Conservation (phyloP, 164 flowering plant genomes). For the Piper longum region DNA sequence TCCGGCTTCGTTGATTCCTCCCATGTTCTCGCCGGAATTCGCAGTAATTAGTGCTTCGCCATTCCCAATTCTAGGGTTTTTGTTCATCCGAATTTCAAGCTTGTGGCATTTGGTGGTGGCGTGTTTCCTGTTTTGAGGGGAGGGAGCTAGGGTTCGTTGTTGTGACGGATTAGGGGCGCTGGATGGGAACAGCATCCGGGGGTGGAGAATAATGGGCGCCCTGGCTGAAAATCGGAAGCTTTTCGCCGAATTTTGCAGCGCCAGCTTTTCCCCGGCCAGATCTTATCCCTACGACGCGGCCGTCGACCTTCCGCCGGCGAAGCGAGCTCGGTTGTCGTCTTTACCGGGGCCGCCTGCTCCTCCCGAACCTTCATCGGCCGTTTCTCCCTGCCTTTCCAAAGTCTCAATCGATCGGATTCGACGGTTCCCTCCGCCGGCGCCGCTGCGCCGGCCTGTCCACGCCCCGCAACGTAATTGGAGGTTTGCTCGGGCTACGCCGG, state of each 20-base stretch:
- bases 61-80: too few relatives aligned
- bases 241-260: constrained; percentile 22
- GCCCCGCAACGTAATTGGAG: constrained; percentile 39
- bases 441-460: constrained; percentile 34
- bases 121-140: too few relatives aligned
- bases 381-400: constrained; percentile 6
- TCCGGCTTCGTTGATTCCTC: too few relatives aligned
- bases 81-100: too few relatives aligned
- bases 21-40: too few relatives aligned
- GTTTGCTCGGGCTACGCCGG: constrained; percentile 13
- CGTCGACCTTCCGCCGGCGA: constrained; percentile 15
- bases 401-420: constrained; percentile 8
- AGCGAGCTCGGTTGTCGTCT: constrained; percentile 16
- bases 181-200: background rate
- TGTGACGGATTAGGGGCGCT: background rate
- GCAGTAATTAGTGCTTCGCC: too few relatives aligned
- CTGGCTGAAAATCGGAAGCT: constrained; percentile 36
- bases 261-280: constrained; percentile 3
- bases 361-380: background rate
- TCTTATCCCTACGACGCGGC: background rate
- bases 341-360: constrained; percentile 1
- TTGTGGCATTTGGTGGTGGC: too few relatives aligned
- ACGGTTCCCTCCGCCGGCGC: constrained; percentile 11
- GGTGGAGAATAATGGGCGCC: constrained; percentile 32
- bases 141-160: too few relatives aligned